Conservation (phyloP, 225 moss, liverwort and hornwort genomes). For the Rhytidiadelphus loreus region DNA sequence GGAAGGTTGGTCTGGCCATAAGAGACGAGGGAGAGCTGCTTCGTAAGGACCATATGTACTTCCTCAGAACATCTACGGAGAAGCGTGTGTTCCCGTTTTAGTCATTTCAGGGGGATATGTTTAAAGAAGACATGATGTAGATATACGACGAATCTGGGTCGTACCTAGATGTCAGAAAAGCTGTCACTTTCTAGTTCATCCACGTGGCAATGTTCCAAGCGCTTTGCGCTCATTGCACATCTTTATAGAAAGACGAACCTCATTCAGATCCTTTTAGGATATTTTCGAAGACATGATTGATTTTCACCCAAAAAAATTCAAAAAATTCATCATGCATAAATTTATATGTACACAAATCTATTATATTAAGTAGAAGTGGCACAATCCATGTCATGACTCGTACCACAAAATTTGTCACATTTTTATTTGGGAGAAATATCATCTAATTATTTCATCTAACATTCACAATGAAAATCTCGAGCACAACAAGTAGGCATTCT, state of each 20-base stretch:
- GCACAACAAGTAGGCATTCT: too few species aligned
- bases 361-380: too few species aligned
- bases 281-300: background rate
- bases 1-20: background rate
- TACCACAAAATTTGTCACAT: too few species aligned
- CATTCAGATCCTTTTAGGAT: background rate
- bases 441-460: too few species aligned
- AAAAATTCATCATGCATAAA: background rate
- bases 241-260: background rate
- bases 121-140: background rate
- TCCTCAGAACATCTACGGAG: background rate
- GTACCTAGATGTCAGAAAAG: background rate
- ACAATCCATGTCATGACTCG: too few species aligned
- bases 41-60: background rate
- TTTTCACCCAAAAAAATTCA: background rate
- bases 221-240: background rate
- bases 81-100: fast-evolving
- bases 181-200: background rate
- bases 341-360: too few species aligned
- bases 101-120: background rate
- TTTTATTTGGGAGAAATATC: too few species aligned
- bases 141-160: background rate
- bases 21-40: background rate
- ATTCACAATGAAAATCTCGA: too few species aligned
- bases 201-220: background rate